These are phyloP conservation scores for Rhynchosporium graminicola DNA, from an alignment of 2,329 filamentous ascomycete genomes.

Conservation along the genomic window DNA sequence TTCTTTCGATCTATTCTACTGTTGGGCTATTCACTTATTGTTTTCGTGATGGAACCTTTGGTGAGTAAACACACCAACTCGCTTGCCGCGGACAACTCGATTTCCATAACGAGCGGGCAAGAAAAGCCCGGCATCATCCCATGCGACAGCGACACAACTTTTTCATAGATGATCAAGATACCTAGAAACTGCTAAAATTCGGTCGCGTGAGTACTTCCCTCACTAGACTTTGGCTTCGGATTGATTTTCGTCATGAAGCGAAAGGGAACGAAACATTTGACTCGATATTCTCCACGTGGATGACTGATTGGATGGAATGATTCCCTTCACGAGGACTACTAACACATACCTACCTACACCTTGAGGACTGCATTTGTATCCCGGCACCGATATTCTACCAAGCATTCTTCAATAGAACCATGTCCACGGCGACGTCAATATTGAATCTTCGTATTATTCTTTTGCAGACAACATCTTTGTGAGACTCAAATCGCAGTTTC, in stretches of 20 bases:
- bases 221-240: background rate
- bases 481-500: background rate
- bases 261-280: constrained; percentile 3
- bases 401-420: constrained; percentile 4
- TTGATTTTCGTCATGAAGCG: background rate
- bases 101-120: too few relatives aligned
- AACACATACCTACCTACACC: constrained; percentile 7
- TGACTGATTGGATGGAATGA: constrained; percentile 19
- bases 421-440: background rate
- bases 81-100: too few relatives aligned
- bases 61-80: too few relatives aligned
- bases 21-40: too few relatives aligned
- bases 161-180: background rate
- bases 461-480: background rate
- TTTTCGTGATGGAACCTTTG: too few relatives aligned
- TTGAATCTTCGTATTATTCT: background rate
- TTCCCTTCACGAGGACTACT: background rate
- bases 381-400: background rate
- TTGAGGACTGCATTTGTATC: constrained; percentile 14
- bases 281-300: constrained; percentile 14
- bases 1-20: too few relatives aligned
- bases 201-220: constrained; percentile 19
- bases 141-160: constrained; percentile 8
- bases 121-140: too few relatives aligned
- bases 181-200: background rate